Evolutionary conservation across 345 rosid species (phyloP).

Genomic region (Pseudoturritis turrita): DNA sequence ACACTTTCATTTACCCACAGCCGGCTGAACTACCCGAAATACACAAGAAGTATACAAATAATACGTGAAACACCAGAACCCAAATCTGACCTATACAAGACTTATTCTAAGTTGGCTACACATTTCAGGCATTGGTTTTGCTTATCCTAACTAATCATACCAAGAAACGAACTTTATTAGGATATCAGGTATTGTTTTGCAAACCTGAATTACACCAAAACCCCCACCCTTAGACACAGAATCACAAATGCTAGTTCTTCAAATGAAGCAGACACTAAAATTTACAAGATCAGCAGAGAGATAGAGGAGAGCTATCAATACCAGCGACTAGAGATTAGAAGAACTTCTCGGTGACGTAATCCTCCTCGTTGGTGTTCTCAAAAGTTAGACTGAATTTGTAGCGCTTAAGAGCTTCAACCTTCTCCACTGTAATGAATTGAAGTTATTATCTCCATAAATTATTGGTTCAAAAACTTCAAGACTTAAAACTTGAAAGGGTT

Average conservation of each 20-base stretch:
- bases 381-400: conserved; percentile 95
- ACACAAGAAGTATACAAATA: no score
- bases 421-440: conserved; percentile 18
- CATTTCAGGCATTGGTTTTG: conserved; percentile 1
- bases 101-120: not conserved
- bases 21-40: no score
- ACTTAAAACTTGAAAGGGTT: not conserved
- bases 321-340: conserved; percentile 97
- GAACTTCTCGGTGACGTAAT: conserved; percentile 92
- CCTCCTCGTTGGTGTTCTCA: conserved; percentile 98
- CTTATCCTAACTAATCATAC: not conserved
- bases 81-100: not conserved
- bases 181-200: not conserved
- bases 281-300: not conserved
- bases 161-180: not conserved
- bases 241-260: not conserved
- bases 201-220: not conserved
- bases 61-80: no score
- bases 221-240: not conserved
- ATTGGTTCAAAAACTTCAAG: not conserved
- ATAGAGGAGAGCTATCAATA: conserved; percentile 19
- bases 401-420: conserved; percentile 76
- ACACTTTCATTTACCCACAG: no score
- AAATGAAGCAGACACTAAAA: not conserved
- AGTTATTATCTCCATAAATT: not conserved